Evolutionary conservation across 176 grass and related monocot species (phyloP), one percentile per base, ranked within the genome.

Genomic region (Calamus simplicifolius): DNA sequence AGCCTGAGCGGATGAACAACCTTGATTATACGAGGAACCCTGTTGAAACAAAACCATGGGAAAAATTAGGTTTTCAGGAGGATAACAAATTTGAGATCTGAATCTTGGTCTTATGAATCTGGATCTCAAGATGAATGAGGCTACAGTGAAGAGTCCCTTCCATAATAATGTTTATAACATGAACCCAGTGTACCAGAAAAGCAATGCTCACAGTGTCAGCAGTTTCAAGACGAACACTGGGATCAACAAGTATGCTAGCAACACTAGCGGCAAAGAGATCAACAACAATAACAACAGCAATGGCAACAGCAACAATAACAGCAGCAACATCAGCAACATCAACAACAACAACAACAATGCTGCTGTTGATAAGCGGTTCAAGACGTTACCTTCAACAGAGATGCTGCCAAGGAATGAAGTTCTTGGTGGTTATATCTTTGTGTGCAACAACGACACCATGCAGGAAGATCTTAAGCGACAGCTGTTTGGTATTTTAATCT

Each of bases 381-480:
- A 97, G 67, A 97, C 86, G 6, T 65, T 97, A 70, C 93, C 93
- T 59, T 85, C 93, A 0, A 85, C 85, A 55, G 93, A 97, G 76
- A 97, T 97, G 87, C 76, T 97, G 10, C 93, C 93, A 5, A 91
- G 87, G 74, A 97, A 97, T 75, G 93, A 91, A 68, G 78, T 97
- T 72, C 85, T 97, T 68, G 93, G 93, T 70, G 93, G 93, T 27
- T 97, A 97, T 70, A 91, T 97, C 54, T 97, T 97, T 77, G 93
- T 97, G 27, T 97, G 93, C 83, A 97, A 97, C 75, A 97, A 97
- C 56, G 93, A 97, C 61, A 97, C 93, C 27, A 97, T 97, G 93
- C 93, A 88, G 69, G 93, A 97, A 72, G 93, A 97, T 88, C 87
- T 97, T 57, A 97, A 91, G 66, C 78, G 93, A 63, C 93, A 91